Percentiles rank a stretch among this genome's conserved stretches.
Evolutionary conservation across 352 stramenopile genomes (phyloP).

Genomic region (Phytophthora boehmeriae): DNA sequence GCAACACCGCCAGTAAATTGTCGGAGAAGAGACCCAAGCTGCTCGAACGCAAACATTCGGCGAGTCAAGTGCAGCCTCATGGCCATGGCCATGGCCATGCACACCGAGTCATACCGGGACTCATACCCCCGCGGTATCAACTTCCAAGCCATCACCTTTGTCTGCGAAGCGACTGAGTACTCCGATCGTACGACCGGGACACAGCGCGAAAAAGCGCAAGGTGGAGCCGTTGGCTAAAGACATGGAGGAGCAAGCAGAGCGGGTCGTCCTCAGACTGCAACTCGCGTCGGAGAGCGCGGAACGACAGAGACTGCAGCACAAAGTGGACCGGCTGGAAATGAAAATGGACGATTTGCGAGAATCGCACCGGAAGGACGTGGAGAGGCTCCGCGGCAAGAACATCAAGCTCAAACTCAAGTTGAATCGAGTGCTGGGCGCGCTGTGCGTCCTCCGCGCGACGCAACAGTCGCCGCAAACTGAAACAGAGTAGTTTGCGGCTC

Average conservation of each 20-base stretch:
- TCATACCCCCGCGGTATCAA: neutral
- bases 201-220: neutral
- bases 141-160: no score
- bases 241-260: slow-evolving; percentile 1
- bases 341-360: slow-evolving; percentile 2
- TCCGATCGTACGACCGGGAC: neutral
- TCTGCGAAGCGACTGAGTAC: neutral
- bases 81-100: no score
- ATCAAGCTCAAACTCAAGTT: slow-evolving; percentile 3
- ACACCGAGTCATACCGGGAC: neutral
- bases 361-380: neutral
- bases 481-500: neutral
- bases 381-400: neutral
- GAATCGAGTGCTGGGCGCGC: neutral
- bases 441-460: neutral
- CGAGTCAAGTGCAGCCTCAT: neutral
- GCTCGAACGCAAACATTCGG: neutral
- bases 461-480: neutral
- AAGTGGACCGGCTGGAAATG: slow-evolving; percentile 1
- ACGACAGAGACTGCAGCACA: neutral
- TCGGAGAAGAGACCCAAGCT: neutral
- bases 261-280: neutral
- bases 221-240: neutral
- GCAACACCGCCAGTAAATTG: no score
- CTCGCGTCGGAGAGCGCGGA: neutral